Conservation (phyloP, 192 early-diverging fungal genomes). For the Radiomyces spectabilis region DNA sequence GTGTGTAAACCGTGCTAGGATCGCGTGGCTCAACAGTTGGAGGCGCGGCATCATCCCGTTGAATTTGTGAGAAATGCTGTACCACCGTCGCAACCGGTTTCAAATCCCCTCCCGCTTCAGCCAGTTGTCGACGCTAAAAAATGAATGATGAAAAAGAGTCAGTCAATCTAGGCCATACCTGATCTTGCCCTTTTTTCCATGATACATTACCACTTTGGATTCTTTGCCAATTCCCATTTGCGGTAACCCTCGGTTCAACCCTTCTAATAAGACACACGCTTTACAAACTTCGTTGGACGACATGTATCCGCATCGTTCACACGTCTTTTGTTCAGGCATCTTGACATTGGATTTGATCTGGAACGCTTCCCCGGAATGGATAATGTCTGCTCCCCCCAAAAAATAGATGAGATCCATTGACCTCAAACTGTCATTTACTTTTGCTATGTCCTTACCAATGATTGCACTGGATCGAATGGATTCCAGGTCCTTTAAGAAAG, state of each 20-base stretch:
- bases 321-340: slow-evolving; percentile 55
- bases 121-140: not conserved
- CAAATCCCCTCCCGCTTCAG: not conserved
- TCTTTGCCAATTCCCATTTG: slow-evolving; percentile 54
- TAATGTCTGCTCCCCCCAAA: slow-evolving; percentile 61
- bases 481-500: slow-evolving; percentile 94
- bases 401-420: not conserved
- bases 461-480: slow-evolving; percentile 81
- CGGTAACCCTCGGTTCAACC: slow-evolving; percentile 83
- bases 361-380: slow-evolving; percentile 90
- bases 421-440: not conserved
- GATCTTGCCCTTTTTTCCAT: not conserved
- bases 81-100: slow-evolving; percentile 3
- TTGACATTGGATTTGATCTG: slow-evolving; percentile 56
- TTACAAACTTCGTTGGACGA: slow-evolving; percentile 88
- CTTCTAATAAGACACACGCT: slow-evolving; percentile 90
- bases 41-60: slow-evolving; percentile 12
- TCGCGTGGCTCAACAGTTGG: slow-evolving; percentile 8
- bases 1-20: slow-evolving; percentile 11
- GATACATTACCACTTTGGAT: slow-evolving; percentile 27
- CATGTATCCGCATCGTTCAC: slow-evolving; percentile 93
- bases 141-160: not conserved
- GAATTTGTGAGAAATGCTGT: slow-evolving; percentile 26
- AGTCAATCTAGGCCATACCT: not conserved
- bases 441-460: slow-evolving; percentile 46